Evolutionary conservation across 345 rosid genomes (phyloP).

Genomic region (Gossypium arboreum): DNA sequence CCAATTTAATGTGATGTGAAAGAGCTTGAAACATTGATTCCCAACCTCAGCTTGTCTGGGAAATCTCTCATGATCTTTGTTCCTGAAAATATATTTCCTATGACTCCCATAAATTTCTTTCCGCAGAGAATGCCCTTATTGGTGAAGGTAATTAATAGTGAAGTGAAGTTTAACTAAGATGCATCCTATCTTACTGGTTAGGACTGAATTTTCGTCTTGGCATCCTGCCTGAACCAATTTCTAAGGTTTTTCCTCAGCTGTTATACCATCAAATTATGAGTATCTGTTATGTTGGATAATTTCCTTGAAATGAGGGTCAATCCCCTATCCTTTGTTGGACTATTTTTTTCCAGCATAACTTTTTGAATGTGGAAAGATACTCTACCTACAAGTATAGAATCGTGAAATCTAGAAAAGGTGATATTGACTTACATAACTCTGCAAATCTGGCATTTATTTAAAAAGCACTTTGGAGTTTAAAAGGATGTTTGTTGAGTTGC

Average conservation of each 20-base stretch:
- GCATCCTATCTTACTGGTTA: not conserved
- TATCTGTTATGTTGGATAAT: not conserved
- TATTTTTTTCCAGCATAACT: not conserved
- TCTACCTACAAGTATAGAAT: not conserved
- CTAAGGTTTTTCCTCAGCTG: conserved; percentile 3
- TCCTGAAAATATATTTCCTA: not conserved
- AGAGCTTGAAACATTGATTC: conserved; percentile 1
- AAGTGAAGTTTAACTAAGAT: conserved; percentile 1
- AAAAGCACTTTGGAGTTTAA: not conserved
- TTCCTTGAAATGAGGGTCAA: conserved; percentile 5
- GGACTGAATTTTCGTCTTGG: conserved; percentile 11
- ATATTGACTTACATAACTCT: not conserved
- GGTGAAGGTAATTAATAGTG: not conserved
- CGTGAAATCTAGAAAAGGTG: not conserved
- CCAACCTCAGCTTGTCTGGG: not conserved
- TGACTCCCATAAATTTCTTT: not conserved
- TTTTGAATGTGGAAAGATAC: not conserved
- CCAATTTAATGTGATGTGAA: not conserved
- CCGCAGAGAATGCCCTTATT: not conserved
- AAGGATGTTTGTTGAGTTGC: not conserved
- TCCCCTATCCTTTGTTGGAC: not conserved
- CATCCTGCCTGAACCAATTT: not conserved
- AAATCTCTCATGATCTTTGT: not conserved
- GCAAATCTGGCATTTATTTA: not conserved
- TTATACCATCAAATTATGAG: not conserved